Evolutionary conservation across 2,329 filamentous ascomycete species (phyloP), one percentile per base, ranked within the genome.

Genomic region (Ophiocordyceps polyrhachis-furcata): DNA sequence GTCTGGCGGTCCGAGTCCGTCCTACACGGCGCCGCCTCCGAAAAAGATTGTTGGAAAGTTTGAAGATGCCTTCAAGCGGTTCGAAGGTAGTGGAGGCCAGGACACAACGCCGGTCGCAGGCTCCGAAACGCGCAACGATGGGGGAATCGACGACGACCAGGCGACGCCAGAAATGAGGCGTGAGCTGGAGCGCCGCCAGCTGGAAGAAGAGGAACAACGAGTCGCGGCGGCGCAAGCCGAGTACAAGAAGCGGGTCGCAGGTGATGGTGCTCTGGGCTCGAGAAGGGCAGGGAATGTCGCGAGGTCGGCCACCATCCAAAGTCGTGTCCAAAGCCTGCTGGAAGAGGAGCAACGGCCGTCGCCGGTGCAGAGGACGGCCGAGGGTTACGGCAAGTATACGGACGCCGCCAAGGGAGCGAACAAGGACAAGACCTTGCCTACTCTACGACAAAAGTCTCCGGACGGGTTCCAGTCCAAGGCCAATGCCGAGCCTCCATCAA

Each of bases 21-120:
- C 79, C 1, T 91, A 84, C 58, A 62, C 93, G 1, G 71, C 82
- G 45, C 78, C 81, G 0, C 62, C 85, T 17, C 77, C 81, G 61
- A 84, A 77, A 46, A 76, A 93, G 35, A 68, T 95, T n/a, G 81
- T 79, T 5, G 84, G 87, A 21, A 86, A 82, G 52, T 95, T 96
- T 58, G 86, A 88, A 1, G 88, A 95, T 54, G 88, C 89, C 3
- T 95, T 96, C 64, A 86, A 89, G 56, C 75, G 83, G 6, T 96
- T 96, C 52, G 91, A 98, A 59, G 70, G 68, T 44, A 53, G 61
- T 25, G 70, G 63, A 50, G 69, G 56, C 48, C 68, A 60, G 61
- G 70, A 62, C 52, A 63, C 82, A 35, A 82, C 81, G 14, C 81
- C 84, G 0, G 84, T 88, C 44, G 76, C 78, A 5, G 82, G 82